Evolutionary conservation across 1,284 basidiomycete species (phyloP).

Genomic region (Ustilago tritici): DNA sequence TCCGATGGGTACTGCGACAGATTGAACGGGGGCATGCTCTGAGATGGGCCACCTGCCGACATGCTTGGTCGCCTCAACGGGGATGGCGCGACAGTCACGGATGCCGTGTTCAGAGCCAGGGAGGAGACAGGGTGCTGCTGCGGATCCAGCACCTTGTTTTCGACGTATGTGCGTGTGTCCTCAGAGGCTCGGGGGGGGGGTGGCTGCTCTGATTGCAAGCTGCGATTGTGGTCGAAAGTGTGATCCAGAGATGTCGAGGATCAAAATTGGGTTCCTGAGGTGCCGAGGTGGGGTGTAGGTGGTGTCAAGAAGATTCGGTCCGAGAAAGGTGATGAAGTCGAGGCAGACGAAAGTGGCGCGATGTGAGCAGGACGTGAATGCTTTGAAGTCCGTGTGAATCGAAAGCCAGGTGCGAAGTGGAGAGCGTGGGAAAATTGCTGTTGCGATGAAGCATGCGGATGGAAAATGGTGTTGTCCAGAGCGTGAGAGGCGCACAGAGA

Average conservation of each 20-base stretch:
- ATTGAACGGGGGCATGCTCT: conserved; percentile 34
- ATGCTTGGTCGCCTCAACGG: neutral
- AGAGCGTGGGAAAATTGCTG: conserved; percentile 14
- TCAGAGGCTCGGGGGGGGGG: neutral
- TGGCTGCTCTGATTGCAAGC: neutral
- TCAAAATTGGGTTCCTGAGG: neutral
- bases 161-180: neutral
- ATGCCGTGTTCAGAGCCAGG: conserved; percentile 17
- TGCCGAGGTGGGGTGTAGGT: neutral
- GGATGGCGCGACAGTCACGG: conserved; percentile 14
- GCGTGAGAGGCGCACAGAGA: conserved; percentile 5
- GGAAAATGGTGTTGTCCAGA: conserved; percentile 9
- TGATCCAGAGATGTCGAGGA: neutral
- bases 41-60: conserved; percentile 27
- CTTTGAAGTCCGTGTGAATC: conserved; percentile 1
- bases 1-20: conserved; percentile 28
- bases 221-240: neutral
- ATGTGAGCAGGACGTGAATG: neutral
- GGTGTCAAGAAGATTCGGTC: neutral
- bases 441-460: neutral
- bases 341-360: neutral
- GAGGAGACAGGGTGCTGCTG: conserved; percentile 8
- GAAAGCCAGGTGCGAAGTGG: conserved; percentile 5
- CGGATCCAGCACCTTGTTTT: conserved; percentile 11
- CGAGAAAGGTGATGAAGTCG: neutral